These are phyloP conservation scores for Aphanoascus verrucosus DNA, from an alignment of 2,329 filamentous ascomycete species.

Conservation along the genomic window DNA sequence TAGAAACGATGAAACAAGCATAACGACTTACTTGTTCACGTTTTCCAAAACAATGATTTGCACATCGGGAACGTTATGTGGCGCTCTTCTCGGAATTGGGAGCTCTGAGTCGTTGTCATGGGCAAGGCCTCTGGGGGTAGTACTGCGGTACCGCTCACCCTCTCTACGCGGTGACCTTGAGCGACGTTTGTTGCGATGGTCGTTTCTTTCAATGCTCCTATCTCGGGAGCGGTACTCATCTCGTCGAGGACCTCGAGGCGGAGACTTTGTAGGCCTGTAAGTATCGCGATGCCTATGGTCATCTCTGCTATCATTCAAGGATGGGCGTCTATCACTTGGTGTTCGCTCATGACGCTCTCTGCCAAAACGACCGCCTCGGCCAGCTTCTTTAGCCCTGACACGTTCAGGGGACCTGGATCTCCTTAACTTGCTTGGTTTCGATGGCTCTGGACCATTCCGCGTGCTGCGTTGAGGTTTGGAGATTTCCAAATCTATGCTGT, in stretches of 20 bases:
- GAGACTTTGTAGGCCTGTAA: slow-evolving; percentile 52
- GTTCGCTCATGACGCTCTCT: slow-evolving; percentile 38
- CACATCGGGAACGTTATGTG: slow-evolving; percentile 72
- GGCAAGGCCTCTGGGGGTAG: slow-evolving; percentile 47
- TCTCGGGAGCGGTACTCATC: slow-evolving; percentile 50
- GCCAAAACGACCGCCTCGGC: slow-evolving; percentile 24
- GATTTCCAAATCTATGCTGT: slow-evolving; percentile 65
- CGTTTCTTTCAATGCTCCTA: slow-evolving; percentile 41
- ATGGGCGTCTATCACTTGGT: slow-evolving; percentile 27
- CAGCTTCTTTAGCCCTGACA: slow-evolving; percentile 31
- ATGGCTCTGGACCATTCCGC: slow-evolving; percentile 44
- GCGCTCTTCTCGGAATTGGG: slow-evolving; percentile 61
- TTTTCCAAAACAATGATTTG: slow-evolving; percentile 76
- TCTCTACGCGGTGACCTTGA: slow-evolving; percentile 58
- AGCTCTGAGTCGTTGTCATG: slow-evolving; percentile 51
- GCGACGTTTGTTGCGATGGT: slow-evolving; percentile 48
- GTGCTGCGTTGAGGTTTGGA: slow-evolving; percentile 79
- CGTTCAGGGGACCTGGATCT: slow-evolving; percentile 56
- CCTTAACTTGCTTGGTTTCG: slow-evolving; percentile 27
- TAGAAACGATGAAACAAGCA: not conserved
- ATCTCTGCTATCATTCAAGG: slow-evolving; percentile 39
- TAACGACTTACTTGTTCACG: slow-evolving; percentile 45
- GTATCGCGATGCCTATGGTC: slow-evolving; percentile 49
- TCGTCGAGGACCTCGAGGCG: slow-evolving; percentile 50
- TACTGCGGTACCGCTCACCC: slow-evolving; percentile 58